phyloP scores from a whole-genome alignment of 208 protist species.

The Leishmania braziliensis region DNA sequence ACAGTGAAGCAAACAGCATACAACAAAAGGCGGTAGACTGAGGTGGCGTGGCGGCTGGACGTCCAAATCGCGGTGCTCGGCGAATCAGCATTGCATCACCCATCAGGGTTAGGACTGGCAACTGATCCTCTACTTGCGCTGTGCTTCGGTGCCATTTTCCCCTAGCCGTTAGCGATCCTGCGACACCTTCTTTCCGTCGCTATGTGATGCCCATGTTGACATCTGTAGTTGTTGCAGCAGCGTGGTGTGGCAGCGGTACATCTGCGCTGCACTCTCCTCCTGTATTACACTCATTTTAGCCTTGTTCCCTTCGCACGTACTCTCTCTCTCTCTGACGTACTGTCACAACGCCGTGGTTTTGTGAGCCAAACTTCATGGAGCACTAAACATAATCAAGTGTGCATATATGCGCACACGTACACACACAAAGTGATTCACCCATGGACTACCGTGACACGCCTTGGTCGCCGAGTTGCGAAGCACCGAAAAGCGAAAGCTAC shows the following conservation, averaged over 20 bases:
- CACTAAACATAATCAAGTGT: neutral
- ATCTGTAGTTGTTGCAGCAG: neutral
- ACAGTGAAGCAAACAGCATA: neutral
- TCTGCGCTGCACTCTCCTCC: neutral
- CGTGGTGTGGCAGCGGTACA: neutral
- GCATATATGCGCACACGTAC: neutral
- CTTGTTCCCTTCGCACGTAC: neutral
- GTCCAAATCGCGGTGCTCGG: neutral
- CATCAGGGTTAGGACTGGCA: neutral
- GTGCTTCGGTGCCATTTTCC: neutral
- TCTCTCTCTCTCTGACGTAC: neutral
- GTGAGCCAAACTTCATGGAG: neutral
- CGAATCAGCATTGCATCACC: too few relatives aligned
- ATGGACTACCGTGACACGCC: neutral
- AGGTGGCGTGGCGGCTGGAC: neutral
- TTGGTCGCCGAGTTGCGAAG: constrained; percentile 1
- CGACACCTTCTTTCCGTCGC: neutral
- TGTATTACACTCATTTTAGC: neutral
- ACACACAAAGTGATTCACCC: neutral
- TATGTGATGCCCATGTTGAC: neutral
- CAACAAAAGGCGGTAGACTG: neutral
- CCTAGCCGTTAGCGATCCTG: neutral
- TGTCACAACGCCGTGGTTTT: neutral
- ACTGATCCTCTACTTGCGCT: neutral
- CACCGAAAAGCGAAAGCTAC: constrained; percentile 16